Evolutionary conservation across 371 early-diverging fungal species (phyloP).

Genomic region (Saksenaea vasiformis): DNA sequence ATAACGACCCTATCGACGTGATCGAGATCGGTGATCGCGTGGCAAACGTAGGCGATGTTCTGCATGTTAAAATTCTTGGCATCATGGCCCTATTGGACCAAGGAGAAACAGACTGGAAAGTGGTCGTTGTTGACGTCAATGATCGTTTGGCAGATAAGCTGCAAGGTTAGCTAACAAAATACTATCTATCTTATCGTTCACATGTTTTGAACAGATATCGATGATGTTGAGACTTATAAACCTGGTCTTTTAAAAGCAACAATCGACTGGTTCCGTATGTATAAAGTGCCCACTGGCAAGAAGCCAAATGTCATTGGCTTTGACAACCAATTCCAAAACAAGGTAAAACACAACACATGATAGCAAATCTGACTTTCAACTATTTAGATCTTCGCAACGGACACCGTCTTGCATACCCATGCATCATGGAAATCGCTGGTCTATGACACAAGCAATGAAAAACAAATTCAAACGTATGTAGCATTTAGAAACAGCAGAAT

Average conservation of each 20-base stretch:
- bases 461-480: slow-evolving; percentile 61
- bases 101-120: slow-evolving; percentile 95
- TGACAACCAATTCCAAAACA: slow-evolving; percentile 82
- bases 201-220: slow-evolving; percentile 56
- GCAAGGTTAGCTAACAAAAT: slow-evolving; percentile 38
- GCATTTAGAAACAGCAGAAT: no score
- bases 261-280: slow-evolving; percentile 86
- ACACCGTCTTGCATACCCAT: slow-evolving; percentile 87
- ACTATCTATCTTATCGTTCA: not conserved
- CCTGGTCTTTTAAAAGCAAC: slow-evolving; percentile 86
- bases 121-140: slow-evolving; percentile 83
- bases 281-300: slow-evolving; percentile 94
- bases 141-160: slow-evolving; percentile 82
- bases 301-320: slow-evolving; percentile 91
- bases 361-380: not conserved
- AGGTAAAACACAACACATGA: slow-evolving; percentile 29
- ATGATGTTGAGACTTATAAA: slow-evolving; percentile 84
- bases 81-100: slow-evolving; percentile 88
- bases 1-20: slow-evolving; percentile 92
- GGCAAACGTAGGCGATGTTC: slow-evolving; percentile 21
- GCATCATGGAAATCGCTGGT: slow-evolving; percentile 91
- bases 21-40: slow-evolving; percentile 54
- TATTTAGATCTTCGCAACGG: slow-evolving; percentile 74
- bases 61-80: slow-evolving; percentile 91
- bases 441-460: slow-evolving; percentile 61